Evolutionary conservation across 2,329 filamentous ascomycete genomes (phyloP).

Genomic region (Periconia digitata): DNA sequence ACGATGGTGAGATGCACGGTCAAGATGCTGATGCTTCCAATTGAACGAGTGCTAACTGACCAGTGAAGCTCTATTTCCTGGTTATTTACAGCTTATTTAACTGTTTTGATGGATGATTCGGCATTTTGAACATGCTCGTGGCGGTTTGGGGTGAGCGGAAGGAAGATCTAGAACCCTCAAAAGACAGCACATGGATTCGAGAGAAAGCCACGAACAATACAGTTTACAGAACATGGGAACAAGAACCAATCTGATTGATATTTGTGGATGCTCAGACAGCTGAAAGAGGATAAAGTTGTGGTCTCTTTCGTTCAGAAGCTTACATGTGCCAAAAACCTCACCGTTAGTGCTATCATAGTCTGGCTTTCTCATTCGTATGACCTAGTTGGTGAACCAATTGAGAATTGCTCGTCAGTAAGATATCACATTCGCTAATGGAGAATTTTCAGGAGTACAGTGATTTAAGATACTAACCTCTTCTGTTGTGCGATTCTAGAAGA

Average conservation of each 20-base stretch:
- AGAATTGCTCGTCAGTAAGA: too few relatives aligned
- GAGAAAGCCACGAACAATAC: neutral
- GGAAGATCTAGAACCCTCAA: neutral
- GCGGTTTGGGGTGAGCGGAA: neutral
- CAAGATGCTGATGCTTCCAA: neutral
- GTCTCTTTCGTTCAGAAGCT: neutral
- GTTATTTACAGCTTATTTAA: neutral
- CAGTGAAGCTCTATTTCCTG: neutral
- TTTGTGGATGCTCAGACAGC: neutral
- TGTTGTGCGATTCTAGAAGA: too few relatives aligned
- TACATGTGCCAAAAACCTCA: neutral
- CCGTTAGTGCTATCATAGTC: neutral
- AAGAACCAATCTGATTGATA: neutral
- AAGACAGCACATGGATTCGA: neutral
- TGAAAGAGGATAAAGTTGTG: neutral
- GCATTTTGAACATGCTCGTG: neutral
- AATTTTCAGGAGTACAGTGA: too few relatives aligned
- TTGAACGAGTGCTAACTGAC: neutral
- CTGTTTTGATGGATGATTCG: neutral
- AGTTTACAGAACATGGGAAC: neutral
- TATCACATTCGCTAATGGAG: too few relatives aligned
- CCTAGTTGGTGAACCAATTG: too few relatives aligned
- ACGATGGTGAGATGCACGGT: neutral
- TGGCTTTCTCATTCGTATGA: too few relatives aligned
- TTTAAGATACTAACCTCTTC: too few relatives aligned